Evolutionary conservation across 2,329 filamentous ascomycete species (phyloP).

Genomic region (Chaetomiaceae sp.): DNA sequence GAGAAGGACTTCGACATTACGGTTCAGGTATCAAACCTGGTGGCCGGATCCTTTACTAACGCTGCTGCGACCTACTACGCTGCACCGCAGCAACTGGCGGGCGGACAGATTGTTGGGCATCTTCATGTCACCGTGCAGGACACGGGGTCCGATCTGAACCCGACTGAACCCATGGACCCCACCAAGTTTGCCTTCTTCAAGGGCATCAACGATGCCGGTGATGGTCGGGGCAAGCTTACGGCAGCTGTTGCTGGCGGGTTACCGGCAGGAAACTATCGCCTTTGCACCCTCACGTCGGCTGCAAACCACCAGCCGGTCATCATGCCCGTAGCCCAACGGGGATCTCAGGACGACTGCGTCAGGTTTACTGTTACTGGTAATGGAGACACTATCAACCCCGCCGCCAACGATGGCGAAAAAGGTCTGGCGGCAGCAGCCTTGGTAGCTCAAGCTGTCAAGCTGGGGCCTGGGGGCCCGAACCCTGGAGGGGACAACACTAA

Average conservation of each 20-base stretch:
- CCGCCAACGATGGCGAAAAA: constrained; percentile 28
- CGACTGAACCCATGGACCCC: constrained; percentile 45
- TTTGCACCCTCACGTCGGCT: constrained; percentile 39
- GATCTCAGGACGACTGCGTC: constrained; percentile 42
- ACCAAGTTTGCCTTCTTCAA: constrained; percentile 42
- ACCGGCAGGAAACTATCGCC: constrained; percentile 38
- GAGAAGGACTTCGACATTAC: constrained; percentile 49
- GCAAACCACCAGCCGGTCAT: constrained; percentile 42
- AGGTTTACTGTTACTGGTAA: constrained; percentile 37
- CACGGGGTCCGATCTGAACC: constrained; percentile 46
- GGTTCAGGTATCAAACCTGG: constrained; percentile 48
- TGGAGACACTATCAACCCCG: constrained; percentile 25
- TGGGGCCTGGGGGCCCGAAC: constrained; percentile 25
- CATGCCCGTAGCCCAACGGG: constrained; percentile 42
- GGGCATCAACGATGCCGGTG: constrained; percentile 37
- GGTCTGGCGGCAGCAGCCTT: constrained; percentile 24
- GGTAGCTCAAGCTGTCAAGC: constrained; percentile 25
- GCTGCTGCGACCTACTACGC: constrained; percentile 56
- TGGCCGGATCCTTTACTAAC: constrained; percentile 56
- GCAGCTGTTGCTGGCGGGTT: constrained; percentile 37
- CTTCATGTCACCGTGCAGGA: constrained; percentile 56
- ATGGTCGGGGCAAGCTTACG: constrained; percentile 35
- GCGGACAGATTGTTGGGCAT: constrained; percentile 52
- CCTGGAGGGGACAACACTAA: constrained; percentile 22
- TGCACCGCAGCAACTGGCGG: constrained; percentile 48